phyloP scores from a whole-genome alignment of 2,329 filamentous ascomycete species.

The Alternaria panax region DNA sequence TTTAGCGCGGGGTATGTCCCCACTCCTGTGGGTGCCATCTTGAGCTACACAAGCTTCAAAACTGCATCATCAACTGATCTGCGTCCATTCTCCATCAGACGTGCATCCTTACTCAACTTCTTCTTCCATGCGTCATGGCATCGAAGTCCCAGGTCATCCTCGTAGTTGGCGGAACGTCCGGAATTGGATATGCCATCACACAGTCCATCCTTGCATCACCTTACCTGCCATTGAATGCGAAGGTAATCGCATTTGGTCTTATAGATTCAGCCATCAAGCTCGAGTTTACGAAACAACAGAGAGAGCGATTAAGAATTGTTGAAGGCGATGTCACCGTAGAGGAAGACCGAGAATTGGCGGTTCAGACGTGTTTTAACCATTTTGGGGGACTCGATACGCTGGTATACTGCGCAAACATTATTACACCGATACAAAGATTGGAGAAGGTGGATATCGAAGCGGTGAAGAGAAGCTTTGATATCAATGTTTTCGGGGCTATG shows the following conservation, averaged over 20 bases:
- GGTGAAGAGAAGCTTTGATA: conserved; percentile 28
- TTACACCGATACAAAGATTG: conserved; percentile 31
- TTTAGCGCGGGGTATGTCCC: conserved; percentile 17
- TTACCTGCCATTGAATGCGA: conserved; percentile 11
- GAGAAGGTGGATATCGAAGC: conserved; percentile 28
- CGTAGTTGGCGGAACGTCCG: conserved; percentile 34
- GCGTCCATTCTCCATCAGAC: neutral
- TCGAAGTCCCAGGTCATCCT: conserved; percentile 28
- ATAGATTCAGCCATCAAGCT: conserved; percentile 16
- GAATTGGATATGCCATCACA: conserved; percentile 31
- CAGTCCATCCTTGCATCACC: conserved; percentile 20
- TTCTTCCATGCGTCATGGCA: neutral
- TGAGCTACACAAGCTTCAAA: conserved; percentile 13
- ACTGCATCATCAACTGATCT: conserved; percentile 2
- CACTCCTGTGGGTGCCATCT: conserved; percentile 5
- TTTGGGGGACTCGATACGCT: conserved; percentile 33
- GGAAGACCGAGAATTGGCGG: conserved; percentile 15
- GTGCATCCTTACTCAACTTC: neutral
- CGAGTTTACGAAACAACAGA: conserved; percentile 15
- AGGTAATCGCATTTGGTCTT: conserved; percentile 17
- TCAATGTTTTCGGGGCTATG: conserved; percentile 38
- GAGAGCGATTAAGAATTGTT: conserved; percentile 13
- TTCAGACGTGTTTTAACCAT: conserved; percentile 22
- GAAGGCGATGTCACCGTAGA: conserved; percentile 17
- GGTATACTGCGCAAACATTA: conserved; percentile 33